Evolutionary conservation across 148 eudicot genomes (phyloP).

Genomic region (Salicornia ramosissima): DNA sequence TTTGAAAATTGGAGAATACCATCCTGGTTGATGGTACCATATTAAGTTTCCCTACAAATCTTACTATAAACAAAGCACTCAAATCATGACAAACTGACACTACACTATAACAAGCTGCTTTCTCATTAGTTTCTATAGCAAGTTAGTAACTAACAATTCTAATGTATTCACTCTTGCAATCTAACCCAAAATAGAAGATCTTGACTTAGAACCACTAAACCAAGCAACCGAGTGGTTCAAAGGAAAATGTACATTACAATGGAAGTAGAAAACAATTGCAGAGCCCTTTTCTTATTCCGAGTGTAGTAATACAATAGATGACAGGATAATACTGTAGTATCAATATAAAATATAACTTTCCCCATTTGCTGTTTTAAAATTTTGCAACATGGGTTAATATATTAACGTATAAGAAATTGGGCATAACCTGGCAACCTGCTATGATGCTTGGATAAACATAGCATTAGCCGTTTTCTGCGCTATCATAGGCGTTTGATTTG

Average conservation of each 20-base stretch:
- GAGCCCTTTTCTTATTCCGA: neutral
- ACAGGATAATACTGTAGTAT: neutral
- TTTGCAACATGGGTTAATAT: neutral
- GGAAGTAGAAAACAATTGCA: neutral
- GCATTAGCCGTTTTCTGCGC: constrained; percentile 80
- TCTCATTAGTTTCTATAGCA: too few species aligned
- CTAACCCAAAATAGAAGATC: neutral
- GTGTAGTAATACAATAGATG: neutral
- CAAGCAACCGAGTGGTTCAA: neutral
- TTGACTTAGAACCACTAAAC: too few species aligned
- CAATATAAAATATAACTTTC: neutral
- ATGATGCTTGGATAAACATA: neutral
- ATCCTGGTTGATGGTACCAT: too few species aligned
- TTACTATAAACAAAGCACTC: too few species aligned
- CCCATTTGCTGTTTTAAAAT: neutral
- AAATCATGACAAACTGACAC: too few species aligned
- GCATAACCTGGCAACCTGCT: constrained; percentile 6
- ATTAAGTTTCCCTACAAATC: too few species aligned
- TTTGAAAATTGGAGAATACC: too few species aligned
- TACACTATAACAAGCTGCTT: too few species aligned
- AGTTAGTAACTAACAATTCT: too few species aligned
- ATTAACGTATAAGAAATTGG: constrained; percentile 32
- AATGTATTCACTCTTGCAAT: too few species aligned
- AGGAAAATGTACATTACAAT: neutral
- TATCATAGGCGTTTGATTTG: constrained; percentile 91